Evolutionary conservation across 225 moss, liverwort and hornwort species (phyloP).

Genomic region (Marchantia paleacea): DNA sequence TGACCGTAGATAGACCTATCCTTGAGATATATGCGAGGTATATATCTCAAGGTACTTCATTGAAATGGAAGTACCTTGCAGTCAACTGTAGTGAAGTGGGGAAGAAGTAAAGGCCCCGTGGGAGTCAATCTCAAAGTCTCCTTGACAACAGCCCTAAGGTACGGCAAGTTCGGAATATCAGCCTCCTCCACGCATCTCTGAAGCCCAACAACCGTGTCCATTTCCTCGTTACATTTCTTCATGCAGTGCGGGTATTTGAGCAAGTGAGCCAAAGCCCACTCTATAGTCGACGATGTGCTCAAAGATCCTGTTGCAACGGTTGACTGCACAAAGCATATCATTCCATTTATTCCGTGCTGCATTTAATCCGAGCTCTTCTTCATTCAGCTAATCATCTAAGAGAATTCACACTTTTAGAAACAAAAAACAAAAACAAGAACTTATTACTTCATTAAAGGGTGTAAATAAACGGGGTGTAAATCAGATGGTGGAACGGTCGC

Average conservation of each 20-base stretch:
- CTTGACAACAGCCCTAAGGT: conserved; percentile 47
- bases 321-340: neutral
- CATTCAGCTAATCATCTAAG: too few species aligned
- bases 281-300: conserved; percentile 24
- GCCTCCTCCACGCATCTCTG: conserved; percentile 29
- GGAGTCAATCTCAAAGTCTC: conserved; percentile 46
- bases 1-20: too few species aligned
- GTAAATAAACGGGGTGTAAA: too few species aligned
- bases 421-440: too few species aligned
- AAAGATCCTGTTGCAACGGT: conserved; percentile 17
- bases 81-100: conserved; percentile 32
- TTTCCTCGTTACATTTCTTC: conserved; percentile 34
- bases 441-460: too few species aligned
- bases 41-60: too few species aligned
- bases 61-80: conserved; percentile 16
- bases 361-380: too few species aligned
- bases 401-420: too few species aligned
- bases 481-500: too few species aligned
- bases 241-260: conserved; percentile 20
- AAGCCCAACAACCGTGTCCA: conserved; percentile 28
- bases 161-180: conserved; percentile 40
- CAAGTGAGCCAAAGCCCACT: conserved; percentile 45
- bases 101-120: conserved; percentile 34
- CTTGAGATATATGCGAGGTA: too few species aligned
- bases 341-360: neutral